phyloP scores from a whole-genome alignment of 345 rosid genomes.

The Eutrema heterophyllum region DNA sequence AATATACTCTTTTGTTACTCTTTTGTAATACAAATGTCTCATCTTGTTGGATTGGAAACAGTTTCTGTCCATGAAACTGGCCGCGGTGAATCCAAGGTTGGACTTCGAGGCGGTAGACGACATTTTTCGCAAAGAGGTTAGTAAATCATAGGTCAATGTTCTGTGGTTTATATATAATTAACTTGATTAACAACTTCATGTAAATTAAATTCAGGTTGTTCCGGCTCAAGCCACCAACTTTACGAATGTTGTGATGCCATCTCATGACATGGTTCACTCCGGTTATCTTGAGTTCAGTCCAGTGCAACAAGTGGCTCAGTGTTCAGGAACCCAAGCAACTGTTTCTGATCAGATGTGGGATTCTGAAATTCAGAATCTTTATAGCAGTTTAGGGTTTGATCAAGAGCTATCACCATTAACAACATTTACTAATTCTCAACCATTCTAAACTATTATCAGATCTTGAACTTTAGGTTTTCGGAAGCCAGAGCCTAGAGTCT shows the following conservation, averaged over 20 bases:
- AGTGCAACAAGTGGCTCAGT: background rate
- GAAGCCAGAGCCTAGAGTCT: too few relatives aligned
- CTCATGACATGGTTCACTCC: background rate
- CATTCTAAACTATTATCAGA: background rate
- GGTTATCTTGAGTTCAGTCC: background rate
- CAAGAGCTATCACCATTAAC: background rate
- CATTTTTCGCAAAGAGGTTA: background rate
- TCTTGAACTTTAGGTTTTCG: too few relatives aligned
- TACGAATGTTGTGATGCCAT: background rate
- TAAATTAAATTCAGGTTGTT: background rate
- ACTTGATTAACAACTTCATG: background rate
- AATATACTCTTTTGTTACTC: background rate
- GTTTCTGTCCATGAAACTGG: background rate
- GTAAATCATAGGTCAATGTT: background rate
- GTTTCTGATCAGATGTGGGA: background rate
- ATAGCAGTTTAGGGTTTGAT: background rate
- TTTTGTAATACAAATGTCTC: background rate
- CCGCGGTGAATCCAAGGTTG: background rate
- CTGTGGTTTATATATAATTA: background rate
- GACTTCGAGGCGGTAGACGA: background rate
- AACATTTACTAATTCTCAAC: background rate
- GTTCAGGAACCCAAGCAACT: background rate
- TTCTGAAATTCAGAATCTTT: background rate
- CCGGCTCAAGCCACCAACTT: background rate
- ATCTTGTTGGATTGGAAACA: background rate